Evolutionary conservation across 1,139 yeast species (phyloP).

Genomic region (Sugiyamaella neomexicana): DNA sequence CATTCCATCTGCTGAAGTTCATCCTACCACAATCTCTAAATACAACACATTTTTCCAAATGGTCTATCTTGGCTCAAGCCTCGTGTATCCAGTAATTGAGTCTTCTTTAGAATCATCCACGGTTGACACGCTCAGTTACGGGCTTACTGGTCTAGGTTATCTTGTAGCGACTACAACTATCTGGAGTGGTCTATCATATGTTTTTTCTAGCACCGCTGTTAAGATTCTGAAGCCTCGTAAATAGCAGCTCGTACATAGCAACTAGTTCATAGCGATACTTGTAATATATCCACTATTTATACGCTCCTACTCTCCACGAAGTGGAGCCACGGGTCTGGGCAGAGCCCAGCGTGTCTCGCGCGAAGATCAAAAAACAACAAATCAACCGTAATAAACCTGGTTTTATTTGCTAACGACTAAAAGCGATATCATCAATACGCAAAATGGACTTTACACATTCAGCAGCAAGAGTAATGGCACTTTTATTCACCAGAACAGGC

Average conservation of each 20-base stretch:
- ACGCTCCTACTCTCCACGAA: neutral
- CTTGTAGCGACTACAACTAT: constrained; percentile 77
- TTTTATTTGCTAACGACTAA: constrained; percentile 51
- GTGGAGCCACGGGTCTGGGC: neutral
- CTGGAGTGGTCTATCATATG: constrained; percentile 75
- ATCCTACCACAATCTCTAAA: constrained; percentile 85
- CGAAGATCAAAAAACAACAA: neutral
- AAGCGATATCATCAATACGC: constrained; percentile 94
- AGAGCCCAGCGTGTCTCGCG: constrained; percentile 13
- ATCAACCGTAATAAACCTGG: neutral
- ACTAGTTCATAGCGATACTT: too few species aligned
- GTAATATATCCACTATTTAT: neutral
- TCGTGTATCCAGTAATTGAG: constrained; percentile 62
- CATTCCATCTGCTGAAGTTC: constrained; percentile 83
- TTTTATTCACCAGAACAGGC: constrained; percentile 91
- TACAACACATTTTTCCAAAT: constrained; percentile 89
- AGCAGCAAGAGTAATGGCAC: constrained; percentile 91
- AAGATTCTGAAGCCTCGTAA: constrained; percentile 41
- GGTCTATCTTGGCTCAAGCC: constrained; percentile 79
- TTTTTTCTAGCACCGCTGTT: constrained; percentile 67
- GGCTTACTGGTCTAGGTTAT: constrained; percentile 47
- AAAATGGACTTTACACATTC: constrained; percentile 94
- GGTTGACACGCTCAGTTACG: constrained; percentile 26
- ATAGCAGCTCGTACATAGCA: too few species aligned
- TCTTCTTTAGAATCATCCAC: constrained; percentile 34